Evolutionary conservation across 208 protist species (phyloP).

Genomic region (Leishmania lainsoni): DNA sequence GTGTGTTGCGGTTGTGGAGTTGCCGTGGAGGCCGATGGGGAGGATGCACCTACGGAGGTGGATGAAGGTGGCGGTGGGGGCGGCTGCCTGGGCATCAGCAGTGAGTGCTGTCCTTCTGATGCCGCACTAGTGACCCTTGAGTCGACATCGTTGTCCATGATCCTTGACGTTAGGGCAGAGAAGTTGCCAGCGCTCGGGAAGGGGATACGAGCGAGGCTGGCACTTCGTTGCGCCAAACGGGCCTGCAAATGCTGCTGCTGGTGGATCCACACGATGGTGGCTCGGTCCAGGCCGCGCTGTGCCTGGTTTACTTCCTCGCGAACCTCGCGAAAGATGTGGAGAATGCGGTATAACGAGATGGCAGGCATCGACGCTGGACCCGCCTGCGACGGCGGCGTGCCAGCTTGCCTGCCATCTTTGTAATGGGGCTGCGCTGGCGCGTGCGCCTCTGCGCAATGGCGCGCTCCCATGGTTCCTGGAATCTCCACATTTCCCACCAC

Average conservation of each 20-base stretch:
- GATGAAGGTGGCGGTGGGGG: not conserved
- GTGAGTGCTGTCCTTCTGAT: not conserved
- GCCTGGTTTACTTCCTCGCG: slow-evolving; percentile 17
- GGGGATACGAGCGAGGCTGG: not conserved
- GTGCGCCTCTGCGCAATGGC: not conserved
- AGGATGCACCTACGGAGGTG: not conserved
- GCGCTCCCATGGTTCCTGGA: not conserved
- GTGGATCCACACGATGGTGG: slow-evolving; percentile 18
- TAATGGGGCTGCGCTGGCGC: too few relatives aligned
- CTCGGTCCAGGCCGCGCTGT: slow-evolving; percentile 21
- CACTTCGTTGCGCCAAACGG: not conserved
- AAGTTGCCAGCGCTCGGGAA: not conserved
- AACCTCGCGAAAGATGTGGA: slow-evolving; percentile 25
- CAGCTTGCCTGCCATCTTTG: too few relatives aligned
- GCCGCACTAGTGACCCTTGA: not conserved
- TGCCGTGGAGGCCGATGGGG: not conserved
- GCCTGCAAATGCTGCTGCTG: slow-evolving; percentile 9
- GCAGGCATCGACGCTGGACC: not conserved
- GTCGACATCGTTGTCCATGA: not conserved
- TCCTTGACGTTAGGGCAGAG: not conserved
- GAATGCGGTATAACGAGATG: slow-evolving; percentile 13
- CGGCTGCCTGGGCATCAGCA: not conserved
- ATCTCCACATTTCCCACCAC: not conserved
- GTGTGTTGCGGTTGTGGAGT: not conserved
- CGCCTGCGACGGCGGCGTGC: not conserved